Percentiles rank a stretch among this genome's conserved stretches.
phyloP scores from a whole-genome alignment of 208 protist genomes.

The Angomonas deanei region DNA sequence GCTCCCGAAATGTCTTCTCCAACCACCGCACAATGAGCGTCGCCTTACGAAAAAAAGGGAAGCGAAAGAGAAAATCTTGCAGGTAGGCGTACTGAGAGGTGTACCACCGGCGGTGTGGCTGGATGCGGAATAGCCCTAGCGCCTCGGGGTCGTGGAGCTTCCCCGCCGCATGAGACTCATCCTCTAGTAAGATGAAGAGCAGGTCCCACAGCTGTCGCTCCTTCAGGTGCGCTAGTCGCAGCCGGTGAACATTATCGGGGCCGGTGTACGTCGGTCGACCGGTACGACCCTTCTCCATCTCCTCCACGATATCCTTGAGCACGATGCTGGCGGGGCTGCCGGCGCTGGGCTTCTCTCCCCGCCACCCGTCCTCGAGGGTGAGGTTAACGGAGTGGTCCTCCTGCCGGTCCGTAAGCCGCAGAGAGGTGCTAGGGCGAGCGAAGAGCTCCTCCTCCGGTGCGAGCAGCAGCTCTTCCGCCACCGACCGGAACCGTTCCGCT shows the following conservation, averaged over 20 bases:
- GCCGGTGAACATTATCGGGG: neutral
- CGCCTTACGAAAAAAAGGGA: constrained; percentile 52
- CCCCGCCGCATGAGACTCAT: constrained; percentile 30
- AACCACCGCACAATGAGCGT: constrained; percentile 71
- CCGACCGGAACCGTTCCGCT: neutral
- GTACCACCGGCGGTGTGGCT: constrained; percentile 75
- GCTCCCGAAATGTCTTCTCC: constrained; percentile 50
- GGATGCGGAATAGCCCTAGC: constrained; percentile 49
- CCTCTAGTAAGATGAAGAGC: constrained; percentile 39
- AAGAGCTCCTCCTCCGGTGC: neutral
- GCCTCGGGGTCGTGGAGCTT: constrained; percentile 50
- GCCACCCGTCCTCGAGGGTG: neutral
- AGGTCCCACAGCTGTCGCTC: constrained; percentile 64
- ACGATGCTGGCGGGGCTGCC: neutral
- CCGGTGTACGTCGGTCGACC: neutral
- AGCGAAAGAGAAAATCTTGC: constrained; percentile 55
- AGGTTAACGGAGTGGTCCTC: neutral
- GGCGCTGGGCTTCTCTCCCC: neutral
- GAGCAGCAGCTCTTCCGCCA: neutral
- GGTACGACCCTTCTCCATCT: neutral
- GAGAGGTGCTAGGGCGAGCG: neutral
- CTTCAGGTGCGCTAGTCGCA: constrained; percentile 22
- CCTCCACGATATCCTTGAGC: neutral
- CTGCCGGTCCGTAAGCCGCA: neutral
- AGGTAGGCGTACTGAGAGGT: constrained; percentile 71